phyloP scores from a whole-genome alignment of 1,284 basidiomycete genomes.

The Sporisorium sorghi region DNA sequence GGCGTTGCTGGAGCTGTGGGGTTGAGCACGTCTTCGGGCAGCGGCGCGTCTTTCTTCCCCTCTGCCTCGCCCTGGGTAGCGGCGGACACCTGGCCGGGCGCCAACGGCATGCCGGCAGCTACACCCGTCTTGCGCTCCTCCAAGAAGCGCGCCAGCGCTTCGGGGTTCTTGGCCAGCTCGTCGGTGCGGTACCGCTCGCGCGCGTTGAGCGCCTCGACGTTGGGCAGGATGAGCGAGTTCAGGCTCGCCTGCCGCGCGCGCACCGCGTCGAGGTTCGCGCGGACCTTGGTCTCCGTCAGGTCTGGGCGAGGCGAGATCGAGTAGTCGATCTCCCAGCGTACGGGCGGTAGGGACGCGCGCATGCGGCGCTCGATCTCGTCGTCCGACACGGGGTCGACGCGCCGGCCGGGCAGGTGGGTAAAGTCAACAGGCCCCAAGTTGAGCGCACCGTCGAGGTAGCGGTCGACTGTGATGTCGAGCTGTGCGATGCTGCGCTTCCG shows the following conservation, averaged over 20 bases:
- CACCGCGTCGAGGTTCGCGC: slow-evolving; percentile 47
- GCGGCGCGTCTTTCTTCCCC: not conserved
- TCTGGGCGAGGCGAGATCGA: slow-evolving; percentile 55
- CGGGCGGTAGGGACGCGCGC: slow-evolving; percentile 26
- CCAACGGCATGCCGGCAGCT: slow-evolving; percentile 63
- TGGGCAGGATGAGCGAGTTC: slow-evolving; percentile 59
- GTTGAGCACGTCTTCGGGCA: slow-evolving; percentile 16
- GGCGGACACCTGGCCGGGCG: slow-evolving; percentile 56
- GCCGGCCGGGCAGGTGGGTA: slow-evolving; percentile 37
- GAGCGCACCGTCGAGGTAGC: slow-evolving; percentile 58
- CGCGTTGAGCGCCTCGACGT: slow-evolving; percentile 62
- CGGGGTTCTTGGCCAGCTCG: slow-evolving; percentile 46
- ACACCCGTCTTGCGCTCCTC: slow-evolving; percentile 54
- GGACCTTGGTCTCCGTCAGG: slow-evolving; percentile 43
- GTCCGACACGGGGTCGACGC: slow-evolving; percentile 42
- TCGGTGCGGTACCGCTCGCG: slow-evolving; percentile 53
- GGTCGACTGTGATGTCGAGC: slow-evolving; percentile 62
- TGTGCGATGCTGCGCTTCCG: slow-evolving; percentile 40
- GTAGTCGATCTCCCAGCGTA: slow-evolving; percentile 62
- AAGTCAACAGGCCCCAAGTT: slow-evolving; percentile 64
- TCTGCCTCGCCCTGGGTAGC: not conserved
- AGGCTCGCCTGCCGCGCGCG: slow-evolving; percentile 44
- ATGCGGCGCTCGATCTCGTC: slow-evolving; percentile 54
- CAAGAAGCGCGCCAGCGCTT: slow-evolving; percentile 58
- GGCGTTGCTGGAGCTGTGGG: not conserved